phyloP scores from a whole-genome alignment of 2,329 filamentous ascomycete species.

The Stylonectria norvegica region DNA sequence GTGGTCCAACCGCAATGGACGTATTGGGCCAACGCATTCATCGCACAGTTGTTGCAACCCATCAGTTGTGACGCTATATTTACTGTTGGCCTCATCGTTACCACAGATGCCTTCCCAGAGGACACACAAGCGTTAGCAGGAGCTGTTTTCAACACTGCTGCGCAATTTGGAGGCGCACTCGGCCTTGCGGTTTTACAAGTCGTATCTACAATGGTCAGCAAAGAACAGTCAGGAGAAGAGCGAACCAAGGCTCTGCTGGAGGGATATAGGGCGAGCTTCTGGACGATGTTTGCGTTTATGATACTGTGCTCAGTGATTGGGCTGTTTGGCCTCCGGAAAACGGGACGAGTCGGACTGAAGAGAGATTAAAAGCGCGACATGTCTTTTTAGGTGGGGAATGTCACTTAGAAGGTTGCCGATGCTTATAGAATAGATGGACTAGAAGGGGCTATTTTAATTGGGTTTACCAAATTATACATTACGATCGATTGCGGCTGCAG shows the following conservation, averaged over 20 bases:
- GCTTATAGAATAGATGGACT: no score
- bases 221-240: conserved; percentile 26
- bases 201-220: conserved; percentile 39
- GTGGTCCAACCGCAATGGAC: conserved; percentile 44
- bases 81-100: conserved; percentile 52
- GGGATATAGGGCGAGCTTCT: conserved; percentile 50
- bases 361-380: no score
- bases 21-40: conserved; percentile 50
- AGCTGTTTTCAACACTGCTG: conserved; percentile 58
- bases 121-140: conserved; percentile 57
- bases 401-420: no score
- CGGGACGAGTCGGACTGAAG: conserved; percentile 47
- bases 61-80: conserved; percentile 49
- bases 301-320: conserved; percentile 38
- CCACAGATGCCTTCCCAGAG: conserved; percentile 53
- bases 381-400: no score
- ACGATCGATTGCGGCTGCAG: no score
- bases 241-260: conserved; percentile 36
- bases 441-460: no score
- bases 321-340: conserved; percentile 38
- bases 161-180: conserved; percentile 53
- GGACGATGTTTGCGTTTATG: conserved; percentile 48
- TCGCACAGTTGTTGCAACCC: conserved; percentile 41
- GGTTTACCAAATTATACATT: no score
- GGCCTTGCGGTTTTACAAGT: conserved; percentile 47